A percentile compares a stretch with the other conserved stretches of the same genome.
Evolutionary conservation across 768 basidiomycete species (phyloP).

Genomic region (Boletus vermiculosoides): DNA sequence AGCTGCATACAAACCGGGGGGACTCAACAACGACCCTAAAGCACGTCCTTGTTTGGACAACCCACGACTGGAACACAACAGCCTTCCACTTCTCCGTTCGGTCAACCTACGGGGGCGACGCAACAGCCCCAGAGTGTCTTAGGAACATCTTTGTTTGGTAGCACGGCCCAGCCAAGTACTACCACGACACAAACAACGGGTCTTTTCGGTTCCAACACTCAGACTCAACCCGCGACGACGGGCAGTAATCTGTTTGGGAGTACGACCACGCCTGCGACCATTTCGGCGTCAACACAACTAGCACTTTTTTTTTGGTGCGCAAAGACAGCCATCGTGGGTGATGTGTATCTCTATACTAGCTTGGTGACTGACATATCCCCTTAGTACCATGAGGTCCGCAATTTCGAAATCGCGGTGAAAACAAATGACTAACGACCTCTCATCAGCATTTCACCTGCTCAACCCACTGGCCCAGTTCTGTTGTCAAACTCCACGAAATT

Average conservation of each 20-base stretch:
- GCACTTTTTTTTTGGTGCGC: constrained; percentile 29
- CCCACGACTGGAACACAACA: constrained; percentile 35
- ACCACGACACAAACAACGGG: constrained; percentile 13
- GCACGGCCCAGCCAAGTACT: constrained; percentile 15
- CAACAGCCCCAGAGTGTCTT: constrained; percentile 29
- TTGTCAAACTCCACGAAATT: constrained; percentile 65
- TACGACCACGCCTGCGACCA: constrained; percentile 4
- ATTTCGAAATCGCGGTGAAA: not conserved
- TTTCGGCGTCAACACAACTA: constrained; percentile 3
- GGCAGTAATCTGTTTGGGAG: constrained; percentile 30
- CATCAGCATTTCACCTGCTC: constrained; percentile 30
- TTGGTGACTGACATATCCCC: not conserved
- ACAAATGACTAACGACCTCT: not conserved
- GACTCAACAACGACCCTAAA: constrained; percentile 22
- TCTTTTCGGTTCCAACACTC: constrained; percentile 20
- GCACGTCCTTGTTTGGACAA: constrained; percentile 28
- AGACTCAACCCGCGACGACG: constrained; percentile 17
- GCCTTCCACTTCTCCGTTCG: constrained; percentile 35
- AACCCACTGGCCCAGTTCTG: constrained; percentile 26
- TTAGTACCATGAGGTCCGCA: constrained; percentile 30
- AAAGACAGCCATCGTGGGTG: constrained; percentile 35
- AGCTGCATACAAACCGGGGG: no score
- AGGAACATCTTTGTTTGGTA: constrained; percentile 34
- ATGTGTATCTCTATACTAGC: not conserved
- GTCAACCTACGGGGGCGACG: constrained; percentile 28